Evolutionary conservation across 202 grass and related monocot genomes (phyloP).

Genomic region (Setaria italica): DNA sequence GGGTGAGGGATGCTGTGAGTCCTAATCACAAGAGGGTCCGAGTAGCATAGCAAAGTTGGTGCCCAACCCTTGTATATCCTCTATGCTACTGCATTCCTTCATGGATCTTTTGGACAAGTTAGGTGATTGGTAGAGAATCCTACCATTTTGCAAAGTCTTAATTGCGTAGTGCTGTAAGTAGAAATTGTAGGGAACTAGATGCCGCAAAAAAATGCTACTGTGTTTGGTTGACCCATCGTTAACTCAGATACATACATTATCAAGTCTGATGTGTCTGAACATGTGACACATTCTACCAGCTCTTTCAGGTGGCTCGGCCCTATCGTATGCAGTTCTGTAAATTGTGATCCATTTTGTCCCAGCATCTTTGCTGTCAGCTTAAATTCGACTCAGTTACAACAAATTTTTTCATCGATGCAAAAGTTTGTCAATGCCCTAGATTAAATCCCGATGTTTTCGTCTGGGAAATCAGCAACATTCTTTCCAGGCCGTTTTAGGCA

Average conservation of each 20-base stretch:
- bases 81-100: background rate
- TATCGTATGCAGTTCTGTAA: background rate
- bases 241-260: background rate
- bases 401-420: background rate
- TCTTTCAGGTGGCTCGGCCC: background rate
- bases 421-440: background rate
- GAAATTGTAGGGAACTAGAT: background rate
- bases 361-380: background rate
- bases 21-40: constrained; percentile 63
- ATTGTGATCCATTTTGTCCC: background rate
- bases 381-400: background rate
- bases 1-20: constrained; percentile 53
- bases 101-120: background rate
- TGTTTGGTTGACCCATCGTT: background rate
- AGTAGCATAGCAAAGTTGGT: constrained; percentile 44
- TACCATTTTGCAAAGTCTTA: background rate
- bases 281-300: background rate
- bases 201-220: background rate
- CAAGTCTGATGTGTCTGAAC: background rate
- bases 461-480: background rate
- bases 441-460: background rate
- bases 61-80: background rate
- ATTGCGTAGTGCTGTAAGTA: background rate
- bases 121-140: background rate
- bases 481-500: background rate